Percentiles rank a stretch among this genome's conserved stretches.
Evolutionary conservation across 495 filamentous ascomycete genomes (phyloP).

Genomic region (Friedmanniomyces endolithicus): DNA sequence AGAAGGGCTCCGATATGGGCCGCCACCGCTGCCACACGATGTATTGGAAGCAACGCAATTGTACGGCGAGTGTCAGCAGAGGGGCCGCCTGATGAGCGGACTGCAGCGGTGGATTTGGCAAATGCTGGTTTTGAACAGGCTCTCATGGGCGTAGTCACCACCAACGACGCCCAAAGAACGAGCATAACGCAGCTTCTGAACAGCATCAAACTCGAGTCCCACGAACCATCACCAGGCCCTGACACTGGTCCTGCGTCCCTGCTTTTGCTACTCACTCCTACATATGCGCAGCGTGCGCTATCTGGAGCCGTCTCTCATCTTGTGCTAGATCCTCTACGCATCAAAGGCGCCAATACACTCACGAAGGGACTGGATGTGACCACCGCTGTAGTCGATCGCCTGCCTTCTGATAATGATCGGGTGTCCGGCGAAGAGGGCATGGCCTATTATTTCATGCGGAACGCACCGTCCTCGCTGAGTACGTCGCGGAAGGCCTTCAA

Average conservation of each 20-base stretch:
- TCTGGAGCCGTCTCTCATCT: not conserved
- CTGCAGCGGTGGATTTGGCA: too few species aligned
- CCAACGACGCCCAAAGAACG: not conserved
- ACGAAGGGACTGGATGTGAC: slow-evolving; percentile 3
- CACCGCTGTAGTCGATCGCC: slow-evolving; percentile 16
- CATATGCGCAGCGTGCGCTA: slow-evolving; percentile 9
- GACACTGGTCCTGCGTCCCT: not conserved
- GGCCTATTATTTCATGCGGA: slow-evolving; percentile 6
- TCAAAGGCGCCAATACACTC: not conserved
- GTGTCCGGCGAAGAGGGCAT: slow-evolving; percentile 12
- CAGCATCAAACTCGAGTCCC: not conserved
- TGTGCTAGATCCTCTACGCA: not conserved
- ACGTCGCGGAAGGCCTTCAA: not conserved
- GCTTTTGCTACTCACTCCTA: slow-evolving; percentile 11
- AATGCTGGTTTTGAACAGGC: too few species aligned
- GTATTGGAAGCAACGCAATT: not conserved
- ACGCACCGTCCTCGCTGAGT: not conserved
- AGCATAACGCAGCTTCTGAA: slow-evolving; percentile 6
- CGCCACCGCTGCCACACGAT: not conserved
- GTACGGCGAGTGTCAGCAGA: too few species aligned
- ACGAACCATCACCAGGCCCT: not conserved
- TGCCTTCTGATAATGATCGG: slow-evolving; percentile 19
- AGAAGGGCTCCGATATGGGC: not conserved
- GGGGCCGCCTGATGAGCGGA: too few species aligned
- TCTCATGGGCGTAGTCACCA: slow-evolving; percentile 1